Evolutionary conservation across 257 asterid genomes (phyloP), one percentile per base, ranked within the genome.

Genomic region (Scutellaria galericulata): DNA sequence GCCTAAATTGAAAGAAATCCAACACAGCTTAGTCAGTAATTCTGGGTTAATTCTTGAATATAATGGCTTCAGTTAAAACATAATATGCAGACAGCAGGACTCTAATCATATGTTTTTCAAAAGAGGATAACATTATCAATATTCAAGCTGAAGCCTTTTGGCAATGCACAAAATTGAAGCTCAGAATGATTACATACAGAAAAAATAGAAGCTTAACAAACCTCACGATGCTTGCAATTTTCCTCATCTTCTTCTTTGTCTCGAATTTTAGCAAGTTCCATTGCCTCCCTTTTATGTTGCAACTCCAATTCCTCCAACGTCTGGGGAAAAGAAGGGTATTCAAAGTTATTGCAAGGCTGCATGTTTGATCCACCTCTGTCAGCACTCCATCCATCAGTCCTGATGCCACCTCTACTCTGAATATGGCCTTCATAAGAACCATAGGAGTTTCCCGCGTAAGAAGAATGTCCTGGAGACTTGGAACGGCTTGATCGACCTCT

Each of bases 211-310:
- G 66, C 59, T 42, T 15, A 56, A 74, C 82, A 67, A 66, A 92
- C 99, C 97, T 95, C 96, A n/a, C 97, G 93, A 75, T 92, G 98
- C 83, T 78, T 87, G 79, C 52, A 63, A 82, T 87, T 92, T 81
- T 95, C 99, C 72, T 92, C 98, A 63, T 92, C 98, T 84, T 88
- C 97, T 85, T 92, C 99, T 86, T 86, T 92, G 83, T 95, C 96
- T 70, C 97, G 96, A 73, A 87, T 77, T 75, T 82, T 87, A 73
- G 87, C 90, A 80, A 95, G 98, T 72, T 95, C 99, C 84, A 82
- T 79, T 39, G 94, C 94, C 75, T 95, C 97, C 81, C 88, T 85
- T 78, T 80, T 82, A 73, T 83, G 85, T 69, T 85, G 93, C 78
- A 85, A 76, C 80, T 89, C 98, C 55, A 90, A 71, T 57, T 87